Percentiles rank a stretch among this genome's conserved stretches.
Conservation (phyloP, 805 yeast genomes). For the Cyberlindnera subsufficiens region DNA sequence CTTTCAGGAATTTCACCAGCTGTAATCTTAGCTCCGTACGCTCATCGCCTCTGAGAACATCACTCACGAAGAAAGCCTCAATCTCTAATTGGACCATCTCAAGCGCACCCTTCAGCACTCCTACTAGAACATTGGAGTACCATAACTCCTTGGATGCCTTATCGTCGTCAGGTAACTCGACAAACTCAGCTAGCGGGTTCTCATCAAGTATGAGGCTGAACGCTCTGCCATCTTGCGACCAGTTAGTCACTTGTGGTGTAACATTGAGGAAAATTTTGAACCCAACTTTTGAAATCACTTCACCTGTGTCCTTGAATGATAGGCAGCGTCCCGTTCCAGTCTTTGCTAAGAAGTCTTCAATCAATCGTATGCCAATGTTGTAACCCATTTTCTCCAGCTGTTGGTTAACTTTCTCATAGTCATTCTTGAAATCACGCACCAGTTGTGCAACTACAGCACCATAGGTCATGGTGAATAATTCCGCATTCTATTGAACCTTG, state of each 20-base stretch:
- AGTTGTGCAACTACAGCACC: slow-evolving; percentile 91
- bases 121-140: slow-evolving; percentile 89
- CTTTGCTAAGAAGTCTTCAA: slow-evolving; percentile 89
- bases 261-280: slow-evolving; percentile 86
- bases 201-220: slow-evolving; percentile 72
- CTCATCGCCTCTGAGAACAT: slow-evolving; percentile 76
- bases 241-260: slow-evolving; percentile 66
- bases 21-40: slow-evolving; percentile 74
- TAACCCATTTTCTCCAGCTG: slow-evolving; percentile 93
- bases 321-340: slow-evolving; percentile 82
- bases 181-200: slow-evolving; percentile 92
- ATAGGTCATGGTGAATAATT: slow-evolving; percentile 88
- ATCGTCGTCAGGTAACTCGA: slow-evolving; percentile 83
- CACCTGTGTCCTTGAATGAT: slow-evolving; percentile 80
- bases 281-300: slow-evolving; percentile 78
- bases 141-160: slow-evolving; percentile 68
- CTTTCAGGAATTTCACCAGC: slow-evolving; percentile 68
- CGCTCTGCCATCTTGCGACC: slow-evolving; percentile 71
- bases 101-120: slow-evolving; percentile 84
- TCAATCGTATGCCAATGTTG: slow-evolving; percentile 83
- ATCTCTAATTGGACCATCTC: slow-evolving; percentile 96
- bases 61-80: slow-evolving; percentile 74
- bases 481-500: slow-evolving; percentile 56
- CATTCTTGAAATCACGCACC: slow-evolving; percentile 73
- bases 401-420: slow-evolving; percentile 71